Evolutionary conservation across 139 green algal species (phyloP).

Genomic region (Volvox reticuliferus): DNA sequence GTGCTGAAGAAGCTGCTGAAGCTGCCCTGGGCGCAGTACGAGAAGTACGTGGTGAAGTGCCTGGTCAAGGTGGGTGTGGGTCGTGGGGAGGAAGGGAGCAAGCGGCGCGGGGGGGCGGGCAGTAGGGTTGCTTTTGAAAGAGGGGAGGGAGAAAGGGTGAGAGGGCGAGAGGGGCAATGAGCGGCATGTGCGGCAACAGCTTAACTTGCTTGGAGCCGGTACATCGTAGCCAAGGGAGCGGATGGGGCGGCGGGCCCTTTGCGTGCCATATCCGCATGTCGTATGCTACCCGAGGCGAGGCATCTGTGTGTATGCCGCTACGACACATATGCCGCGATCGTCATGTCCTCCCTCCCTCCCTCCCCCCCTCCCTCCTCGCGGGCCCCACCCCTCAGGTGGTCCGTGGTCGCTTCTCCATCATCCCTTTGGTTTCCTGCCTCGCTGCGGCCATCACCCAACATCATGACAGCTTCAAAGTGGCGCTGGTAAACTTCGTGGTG

Average conservation of each 20-base stretch:
- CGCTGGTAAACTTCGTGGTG: conserved; percentile 82
- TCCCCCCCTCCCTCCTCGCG: background rate
- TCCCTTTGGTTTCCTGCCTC: conserved; percentile 85
- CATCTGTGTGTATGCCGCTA: too few species aligned
- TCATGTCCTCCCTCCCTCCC: background rate
- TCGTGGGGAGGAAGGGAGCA: background rate
- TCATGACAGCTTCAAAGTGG: conserved; percentile 83
- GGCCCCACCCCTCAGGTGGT: conserved; percentile 54
- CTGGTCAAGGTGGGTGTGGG: conserved; percentile 77
- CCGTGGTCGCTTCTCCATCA: conserved; percentile 70
- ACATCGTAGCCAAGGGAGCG: too few species aligned
- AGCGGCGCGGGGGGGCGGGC: background rate
- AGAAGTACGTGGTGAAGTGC: conserved; percentile 88
- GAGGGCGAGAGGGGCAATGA: too few species aligned
- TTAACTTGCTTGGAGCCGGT: too few species aligned
- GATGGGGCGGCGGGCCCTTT: too few species aligned
- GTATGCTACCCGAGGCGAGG: too few species aligned
- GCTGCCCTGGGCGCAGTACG: conserved; percentile 84
- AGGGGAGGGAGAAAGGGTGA: too few species aligned
- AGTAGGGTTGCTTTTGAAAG: too few species aligned
- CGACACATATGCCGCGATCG: background rate
- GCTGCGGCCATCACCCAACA: conserved; percentile 83
- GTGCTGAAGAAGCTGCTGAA: conserved; percentile 91
- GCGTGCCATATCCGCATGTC: too few species aligned
- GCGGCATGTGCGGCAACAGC: too few species aligned